Evolutionary conservation across 2,329 filamentous ascomycete species (phyloP).

Genomic region (Leptoxyphium fumago): DNA sequence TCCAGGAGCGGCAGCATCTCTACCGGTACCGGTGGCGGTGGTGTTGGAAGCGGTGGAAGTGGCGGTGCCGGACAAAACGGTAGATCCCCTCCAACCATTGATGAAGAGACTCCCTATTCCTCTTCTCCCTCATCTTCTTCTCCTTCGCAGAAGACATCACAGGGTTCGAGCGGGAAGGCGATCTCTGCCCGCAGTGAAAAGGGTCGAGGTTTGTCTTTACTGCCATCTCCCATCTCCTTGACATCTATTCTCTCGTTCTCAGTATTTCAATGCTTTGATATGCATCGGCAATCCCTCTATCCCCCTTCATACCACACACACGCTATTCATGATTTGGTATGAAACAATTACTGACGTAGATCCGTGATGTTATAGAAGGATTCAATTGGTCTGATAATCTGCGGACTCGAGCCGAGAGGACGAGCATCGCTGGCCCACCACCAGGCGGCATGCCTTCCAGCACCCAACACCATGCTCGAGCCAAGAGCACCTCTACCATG

Average conservation of each 20-base stretch:
- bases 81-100: constrained; percentile 21
- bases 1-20: constrained; percentile 14
- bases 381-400: constrained; percentile 97
- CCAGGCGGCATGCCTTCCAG: not conserved
- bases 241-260: constrained; percentile 10
- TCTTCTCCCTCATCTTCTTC: not conserved
- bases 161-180: constrained; percentile 20
- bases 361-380: constrained; percentile 40
- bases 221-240: constrained; percentile 5
- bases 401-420: constrained; percentile 75
- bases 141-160: constrained; percentile 2
- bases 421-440: constrained; percentile 33
- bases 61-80: constrained; percentile 18
- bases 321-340: too few relatives aligned
- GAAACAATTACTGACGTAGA: not conserved
- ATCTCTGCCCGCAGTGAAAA: constrained; percentile 38
- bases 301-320: too few relatives aligned
- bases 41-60: constrained; percentile 20
- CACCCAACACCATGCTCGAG: constrained; percentile 40
- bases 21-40: constrained; percentile 21
- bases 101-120: constrained; percentile 33
- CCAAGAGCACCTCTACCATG: constrained; percentile 52
- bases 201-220: constrained; percentile 43
- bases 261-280: not conserved
- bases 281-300: too few relatives aligned